Conservation (phyloP, 1,139 yeast species). For the Saccharomycopsis hybrid region DNA sequence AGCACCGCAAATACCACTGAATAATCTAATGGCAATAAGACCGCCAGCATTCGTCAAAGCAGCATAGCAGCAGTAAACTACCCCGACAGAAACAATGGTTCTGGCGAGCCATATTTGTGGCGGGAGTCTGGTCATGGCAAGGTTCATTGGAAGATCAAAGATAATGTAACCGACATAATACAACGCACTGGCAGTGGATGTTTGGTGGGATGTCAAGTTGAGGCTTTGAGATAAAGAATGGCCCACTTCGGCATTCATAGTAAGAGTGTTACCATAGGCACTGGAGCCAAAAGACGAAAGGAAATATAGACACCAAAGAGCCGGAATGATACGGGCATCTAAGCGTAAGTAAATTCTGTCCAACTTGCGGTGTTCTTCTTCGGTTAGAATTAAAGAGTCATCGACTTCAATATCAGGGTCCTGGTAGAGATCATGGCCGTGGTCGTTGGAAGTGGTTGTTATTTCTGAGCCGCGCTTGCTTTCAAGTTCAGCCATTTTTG, state of each 20-base stretch:
- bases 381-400: conserved; percentile 20
- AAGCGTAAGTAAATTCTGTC: conserved; percentile 59
- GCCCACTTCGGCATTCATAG: conserved; percentile 63
- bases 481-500: no score
- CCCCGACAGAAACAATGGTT: conserved; percentile 69
- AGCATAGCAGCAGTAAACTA: conserved; percentile 68
- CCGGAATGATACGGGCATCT: conserved; percentile 72
- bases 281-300: conserved; percentile 72
- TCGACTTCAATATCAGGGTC: conserved; percentile 2
- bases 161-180: conserved; percentile 78
- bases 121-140: conserved; percentile 73
- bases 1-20: conserved; percentile 78
- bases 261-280: conserved; percentile 72
- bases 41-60: conserved; percentile 51
- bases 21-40: conserved; percentile 62
- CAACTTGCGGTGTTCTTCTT: conserved; percentile 34
- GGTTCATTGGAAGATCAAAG: conserved; percentile 84
- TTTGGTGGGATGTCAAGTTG: conserved; percentile 46
- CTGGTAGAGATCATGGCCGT: background rate
- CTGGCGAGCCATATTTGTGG: conserved; percentile 85
- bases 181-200: conserved; percentile 72
- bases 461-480: no score
- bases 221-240: conserved; percentile 59
- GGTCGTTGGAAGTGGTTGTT: background rate
- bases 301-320: conserved; percentile 75